Percentiles rank a stretch among this genome's conserved stretches.
Conservation (phyloP, 495 filamentous ascomycete species). For the Aspergillus steynii region DNA sequence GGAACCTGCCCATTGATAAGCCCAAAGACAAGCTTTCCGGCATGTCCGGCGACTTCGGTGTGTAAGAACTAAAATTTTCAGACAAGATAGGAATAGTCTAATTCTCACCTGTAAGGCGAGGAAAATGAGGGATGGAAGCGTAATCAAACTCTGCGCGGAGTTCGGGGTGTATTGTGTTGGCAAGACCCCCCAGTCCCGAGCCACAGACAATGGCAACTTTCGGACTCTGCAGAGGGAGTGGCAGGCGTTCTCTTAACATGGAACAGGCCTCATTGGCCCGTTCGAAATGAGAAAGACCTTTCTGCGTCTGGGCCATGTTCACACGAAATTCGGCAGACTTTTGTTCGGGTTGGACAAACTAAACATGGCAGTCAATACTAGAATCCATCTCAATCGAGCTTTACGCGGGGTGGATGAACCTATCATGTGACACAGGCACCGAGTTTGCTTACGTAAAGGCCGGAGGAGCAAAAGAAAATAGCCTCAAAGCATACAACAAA, state of each 20-base stretch:
- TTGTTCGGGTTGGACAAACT: not conserved
- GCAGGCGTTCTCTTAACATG: constrained; percentile 41
- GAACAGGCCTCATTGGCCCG: constrained; percentile 41
- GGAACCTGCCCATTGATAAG: constrained; percentile 57
- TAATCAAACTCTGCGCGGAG: constrained; percentile 62
- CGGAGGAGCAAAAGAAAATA: not conserved
- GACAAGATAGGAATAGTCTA: not conserved
- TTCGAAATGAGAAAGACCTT: constrained; percentile 27
- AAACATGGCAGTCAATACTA: too few species aligned
- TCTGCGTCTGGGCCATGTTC: constrained; percentile 17
- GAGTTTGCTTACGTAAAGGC: not conserved
- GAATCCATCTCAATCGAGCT: not conserved
- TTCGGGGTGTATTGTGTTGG: constrained; percentile 53
- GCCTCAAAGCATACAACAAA: not conserved
- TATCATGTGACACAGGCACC: not conserved
- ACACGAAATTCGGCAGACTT: not conserved
- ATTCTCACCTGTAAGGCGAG: constrained; percentile 60
- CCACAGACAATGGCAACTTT: constrained; percentile 72
- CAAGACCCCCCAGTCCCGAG: constrained; percentile 70
- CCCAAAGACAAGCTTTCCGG: constrained; percentile 73
- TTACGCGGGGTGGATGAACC: not conserved
- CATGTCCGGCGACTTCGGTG: constrained; percentile 61
- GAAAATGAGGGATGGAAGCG: constrained; percentile 64
- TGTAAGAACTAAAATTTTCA: not conserved
- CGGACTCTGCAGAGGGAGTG: constrained; percentile 50